phyloP scores from a whole-genome alignment of 2,329 filamentous ascomycete genomes.

The Arthroderma sp. region DNA sequence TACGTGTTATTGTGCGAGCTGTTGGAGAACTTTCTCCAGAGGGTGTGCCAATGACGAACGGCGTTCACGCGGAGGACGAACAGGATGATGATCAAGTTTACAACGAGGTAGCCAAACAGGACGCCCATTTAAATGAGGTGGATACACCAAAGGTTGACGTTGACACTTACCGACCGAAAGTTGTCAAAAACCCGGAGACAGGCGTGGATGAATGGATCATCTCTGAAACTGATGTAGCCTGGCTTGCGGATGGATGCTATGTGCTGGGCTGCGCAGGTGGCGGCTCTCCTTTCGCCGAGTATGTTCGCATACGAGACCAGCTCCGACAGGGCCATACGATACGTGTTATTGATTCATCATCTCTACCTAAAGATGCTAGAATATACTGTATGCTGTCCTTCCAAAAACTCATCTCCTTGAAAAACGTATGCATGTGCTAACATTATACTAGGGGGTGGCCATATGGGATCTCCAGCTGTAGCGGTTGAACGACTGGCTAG shows the following conservation, averaged over 20 bases:
- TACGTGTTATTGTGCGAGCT: constrained; percentile 40
- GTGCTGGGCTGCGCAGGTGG: constrained; percentile 38
- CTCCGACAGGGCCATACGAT: constrained; percentile 28
- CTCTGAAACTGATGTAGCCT: constrained; percentile 33
- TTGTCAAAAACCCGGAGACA: constrained; percentile 19
- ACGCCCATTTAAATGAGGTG: constrained; percentile 6
- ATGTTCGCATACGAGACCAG: constrained; percentile 30
- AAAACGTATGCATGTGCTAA: constrained; percentile 22
- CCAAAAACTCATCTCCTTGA: constrained; percentile 30
- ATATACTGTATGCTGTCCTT: constrained; percentile 33
- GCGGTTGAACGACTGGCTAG: constrained; percentile 47
- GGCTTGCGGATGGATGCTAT: constrained; percentile 36
- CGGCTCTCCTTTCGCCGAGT: constrained; percentile 33
- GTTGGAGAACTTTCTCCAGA: constrained; percentile 43
- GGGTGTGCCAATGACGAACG: constrained; percentile 7
- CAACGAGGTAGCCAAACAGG: constrained; percentile 11
- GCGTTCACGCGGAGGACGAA: constrained; percentile 15
- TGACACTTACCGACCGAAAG: constrained; percentile 27
- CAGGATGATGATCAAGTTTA: constrained; percentile 13
- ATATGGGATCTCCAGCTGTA: constrained; percentile 47
- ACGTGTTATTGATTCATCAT: constrained; percentile 28
- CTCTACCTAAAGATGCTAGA: constrained; percentile 32
- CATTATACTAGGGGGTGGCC: constrained; percentile 35
- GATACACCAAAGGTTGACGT: constrained; percentile 15
- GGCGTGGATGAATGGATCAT: constrained; percentile 27